Evolutionary conservation across 2,329 filamentous ascomycete species (phyloP).

Genomic region (Lachnellula arida): DNA sequence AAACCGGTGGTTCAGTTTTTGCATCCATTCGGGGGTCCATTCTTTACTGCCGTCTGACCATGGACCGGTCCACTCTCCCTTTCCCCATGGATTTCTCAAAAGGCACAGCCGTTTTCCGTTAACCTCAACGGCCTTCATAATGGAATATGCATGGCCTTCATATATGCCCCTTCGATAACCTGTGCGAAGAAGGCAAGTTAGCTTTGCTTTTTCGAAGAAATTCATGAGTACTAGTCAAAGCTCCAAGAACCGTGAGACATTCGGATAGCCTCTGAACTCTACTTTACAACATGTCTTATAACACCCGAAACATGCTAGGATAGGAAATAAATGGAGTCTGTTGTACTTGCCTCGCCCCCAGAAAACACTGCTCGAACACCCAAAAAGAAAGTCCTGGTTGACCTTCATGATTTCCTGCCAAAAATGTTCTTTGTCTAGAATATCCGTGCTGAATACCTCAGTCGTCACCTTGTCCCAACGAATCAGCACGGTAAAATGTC

Average conservation of each 20-base stretch:
- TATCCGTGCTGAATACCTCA: slow-evolving; percentile 63
- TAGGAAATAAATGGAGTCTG: neutral
- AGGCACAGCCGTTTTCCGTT: slow-evolving; percentile 52
- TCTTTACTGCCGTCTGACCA: slow-evolving; percentile 55
- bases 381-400: slow-evolving; percentile 75
- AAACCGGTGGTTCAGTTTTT: slow-evolving; percentile 55
- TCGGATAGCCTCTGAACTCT: too few relatives aligned
- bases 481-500: too few relatives aligned
- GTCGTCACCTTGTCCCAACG: slow-evolving; percentile 45
- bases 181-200: too few relatives aligned
- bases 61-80: slow-evolving; percentile 54
- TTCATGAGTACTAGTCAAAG: too few relatives aligned
- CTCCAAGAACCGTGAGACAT: too few relatives aligned
- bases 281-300: too few relatives aligned
- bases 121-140: slow-evolving; percentile 50
- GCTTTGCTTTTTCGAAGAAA: too few relatives aligned
- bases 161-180: neutral
- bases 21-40: slow-evolving; percentile 54
- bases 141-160: slow-evolving; percentile 50
- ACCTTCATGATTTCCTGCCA: slow-evolving; percentile 81
- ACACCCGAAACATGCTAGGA: neutral
- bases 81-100: slow-evolving; percentile 52
- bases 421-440: slow-evolving; percentile 74
- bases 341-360: slow-evolving; percentile 30
- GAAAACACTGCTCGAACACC: slow-evolving; percentile 47